phyloP scores from a whole-genome alignment of 129 eudicot species.

The Sambucus nigra region DNA sequence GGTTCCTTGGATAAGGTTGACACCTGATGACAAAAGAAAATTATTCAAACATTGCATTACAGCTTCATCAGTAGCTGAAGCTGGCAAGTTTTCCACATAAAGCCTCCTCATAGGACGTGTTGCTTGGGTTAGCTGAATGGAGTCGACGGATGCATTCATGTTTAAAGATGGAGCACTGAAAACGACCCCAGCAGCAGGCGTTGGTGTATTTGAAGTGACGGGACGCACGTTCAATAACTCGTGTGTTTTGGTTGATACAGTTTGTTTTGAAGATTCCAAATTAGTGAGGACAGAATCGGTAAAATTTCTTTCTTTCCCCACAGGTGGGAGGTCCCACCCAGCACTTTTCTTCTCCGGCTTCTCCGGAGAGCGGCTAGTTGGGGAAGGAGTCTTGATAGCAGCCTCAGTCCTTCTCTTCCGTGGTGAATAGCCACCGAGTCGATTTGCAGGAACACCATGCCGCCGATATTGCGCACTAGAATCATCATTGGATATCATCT shows the following conservation, averaged over 20 bases:
- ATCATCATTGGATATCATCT: slow-evolving; percentile 44
- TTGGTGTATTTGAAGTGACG: slow-evolving; percentile 23
- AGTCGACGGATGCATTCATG: slow-evolving; percentile 55
- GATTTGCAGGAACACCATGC: slow-evolving; percentile 48
- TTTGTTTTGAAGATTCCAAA: slow-evolving; percentile 26
- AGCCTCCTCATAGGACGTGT: slow-evolving; percentile 97
- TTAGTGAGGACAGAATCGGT: slow-evolving; percentile 18
- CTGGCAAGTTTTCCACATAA: slow-evolving; percentile 79
- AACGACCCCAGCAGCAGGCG: slow-evolving; percentile 31
- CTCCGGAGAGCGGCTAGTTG: slow-evolving; percentile 74
- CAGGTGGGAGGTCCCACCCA: slow-evolving; percentile 54
- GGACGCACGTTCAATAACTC: slow-evolving; percentile 27
- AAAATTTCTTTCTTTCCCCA: slow-evolving; percentile 22
- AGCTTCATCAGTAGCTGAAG: slow-evolving; percentile 66
- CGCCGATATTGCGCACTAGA: slow-evolving; percentile 44
- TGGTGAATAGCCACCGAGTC: slow-evolving; percentile 97
- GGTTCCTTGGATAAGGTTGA: slow-evolving; percentile 47
- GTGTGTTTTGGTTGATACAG: slow-evolving; percentile 17
- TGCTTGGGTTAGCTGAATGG: slow-evolving; percentile 92
- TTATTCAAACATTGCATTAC: slow-evolving; percentile 63
- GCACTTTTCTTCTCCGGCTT: slow-evolving; percentile 53
- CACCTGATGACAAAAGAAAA: slow-evolving; percentile 66
- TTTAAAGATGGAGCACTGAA: slow-evolving; percentile 24
- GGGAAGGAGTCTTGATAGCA: slow-evolving; percentile 71
- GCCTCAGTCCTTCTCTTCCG: slow-evolving; percentile 87